These are phyloP conservation scores for Nakazawaea laoshanensis DNA, from an alignment of 805 yeast genomes.

Conservation along the genomic window DNA sequence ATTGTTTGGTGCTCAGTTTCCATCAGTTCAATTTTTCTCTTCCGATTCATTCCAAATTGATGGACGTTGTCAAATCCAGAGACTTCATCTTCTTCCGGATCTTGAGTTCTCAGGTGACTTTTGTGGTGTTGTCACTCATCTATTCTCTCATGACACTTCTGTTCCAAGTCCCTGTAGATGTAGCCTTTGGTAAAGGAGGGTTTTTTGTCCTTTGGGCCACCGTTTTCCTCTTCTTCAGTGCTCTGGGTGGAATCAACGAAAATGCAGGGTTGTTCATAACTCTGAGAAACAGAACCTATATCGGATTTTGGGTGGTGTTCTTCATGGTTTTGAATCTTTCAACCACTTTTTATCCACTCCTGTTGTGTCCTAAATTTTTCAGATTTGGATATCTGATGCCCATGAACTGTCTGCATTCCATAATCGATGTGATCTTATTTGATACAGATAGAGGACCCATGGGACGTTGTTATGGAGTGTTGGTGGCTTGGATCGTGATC, in stretches of 20 bases:
- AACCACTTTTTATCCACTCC: conserved; percentile 55
- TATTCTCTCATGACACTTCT: conserved; percentile 57
- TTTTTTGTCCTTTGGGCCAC: conserved; percentile 64
- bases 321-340: conserved; percentile 62
- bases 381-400: conserved; percentile 65
- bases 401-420: conserved; percentile 49
- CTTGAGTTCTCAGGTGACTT: conserved; percentile 40
- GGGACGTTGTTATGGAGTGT: conserved; percentile 53
- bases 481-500: conserved; percentile 51
- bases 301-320: conserved; percentile 60
- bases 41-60: conserved; percentile 44
- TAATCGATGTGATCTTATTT: conserved; percentile 48
- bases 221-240: conserved; percentile 53
- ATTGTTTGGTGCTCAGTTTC: conserved; percentile 56
- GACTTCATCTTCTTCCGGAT: conserved; percentile 47
- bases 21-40: conserved; percentile 54
- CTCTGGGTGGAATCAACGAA: conserved; percentile 66
- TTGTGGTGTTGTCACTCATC: conserved; percentile 48
- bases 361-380: conserved; percentile 42
- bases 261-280: conserved; percentile 43
- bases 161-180: conserved; percentile 53
- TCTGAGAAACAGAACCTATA: conserved; percentile 42
- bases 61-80: conserved; percentile 33
- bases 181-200: conserved; percentile 54
- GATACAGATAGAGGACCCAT: conserved; percentile 45